These are phyloP conservation scores for Rutstroemia sp. DNA, from an alignment of 2,329 filamentous ascomycete genomes.

Conservation along the genomic window DNA sequence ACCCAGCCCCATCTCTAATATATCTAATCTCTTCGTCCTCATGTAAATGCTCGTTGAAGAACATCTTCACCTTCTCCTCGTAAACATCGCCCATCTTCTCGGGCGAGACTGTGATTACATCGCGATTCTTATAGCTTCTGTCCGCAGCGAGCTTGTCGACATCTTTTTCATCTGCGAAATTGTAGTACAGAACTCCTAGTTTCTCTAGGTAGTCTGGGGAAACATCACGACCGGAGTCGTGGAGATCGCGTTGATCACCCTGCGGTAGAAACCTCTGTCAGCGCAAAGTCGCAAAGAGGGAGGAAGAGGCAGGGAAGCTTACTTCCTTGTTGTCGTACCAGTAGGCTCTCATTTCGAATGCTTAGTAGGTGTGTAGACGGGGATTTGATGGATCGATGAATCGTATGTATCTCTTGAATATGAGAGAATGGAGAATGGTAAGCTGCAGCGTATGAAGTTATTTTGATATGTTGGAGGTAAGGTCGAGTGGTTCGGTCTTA, in stretches of 20 bases:
- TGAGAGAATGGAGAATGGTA: too few relatives aligned
- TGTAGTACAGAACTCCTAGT: constrained; percentile 75
- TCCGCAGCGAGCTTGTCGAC: constrained; percentile 69
- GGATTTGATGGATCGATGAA: background rate
- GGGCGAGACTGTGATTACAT: constrained; percentile 85
- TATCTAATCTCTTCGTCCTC: constrained; percentile 99
- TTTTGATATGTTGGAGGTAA: too few relatives aligned
- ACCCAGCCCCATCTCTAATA: constrained; percentile 80
- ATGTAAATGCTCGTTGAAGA: constrained; percentile 93
- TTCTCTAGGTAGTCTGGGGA: constrained; percentile 56
- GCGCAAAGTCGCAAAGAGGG: constrained; percentile 9
- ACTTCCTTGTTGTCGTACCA: constrained; percentile 62
- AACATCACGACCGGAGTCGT: constrained; percentile 74
- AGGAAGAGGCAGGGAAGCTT: constrained; percentile 23
- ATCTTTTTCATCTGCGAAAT: constrained; percentile 52
- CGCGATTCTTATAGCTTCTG: constrained; percentile 87
- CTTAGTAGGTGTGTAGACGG: background rate
- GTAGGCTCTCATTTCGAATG: constrained; percentile 57
- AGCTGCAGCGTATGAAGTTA: too few relatives aligned
- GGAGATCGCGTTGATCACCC: constrained; percentile 89
- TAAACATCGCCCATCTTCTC: constrained; percentile 78
- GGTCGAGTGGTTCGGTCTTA: too few relatives aligned
- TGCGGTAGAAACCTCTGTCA: constrained; percentile 30
- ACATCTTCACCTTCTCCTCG: constrained; percentile 87
- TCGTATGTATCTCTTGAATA: background rate